Evolutionary conservation across 2,329 filamentous ascomycete species (phyloP), one percentile per base, ranked within the genome.

Genomic region (Huntiella bhutanensis): DNA sequence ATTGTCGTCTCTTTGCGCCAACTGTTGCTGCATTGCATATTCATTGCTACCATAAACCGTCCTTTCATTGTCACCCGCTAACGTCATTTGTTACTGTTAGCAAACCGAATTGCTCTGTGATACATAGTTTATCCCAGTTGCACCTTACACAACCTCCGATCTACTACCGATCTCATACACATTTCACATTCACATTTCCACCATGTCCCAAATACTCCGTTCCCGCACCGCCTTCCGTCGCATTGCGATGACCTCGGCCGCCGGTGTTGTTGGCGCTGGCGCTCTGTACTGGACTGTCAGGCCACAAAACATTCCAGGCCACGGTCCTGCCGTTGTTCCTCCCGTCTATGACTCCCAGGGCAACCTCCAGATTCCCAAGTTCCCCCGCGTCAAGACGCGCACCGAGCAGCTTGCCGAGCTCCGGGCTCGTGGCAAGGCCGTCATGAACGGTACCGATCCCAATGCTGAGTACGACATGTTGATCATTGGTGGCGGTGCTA

Each of bases 401-500:
- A 63, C 70, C 7, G 76, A 81, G 58, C 77, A 82, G 60, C 72
- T 82, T 51, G 68, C 66, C 40, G 70, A 72, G 32, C 63, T 82
- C 59, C 65, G 67, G 60, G 59, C 68, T 62, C 60, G 60, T 43
- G 44, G 49, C 28, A 40, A 34, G 7, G 56, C 56, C 44, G 47
- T 49, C n/a, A 41, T 49, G 19, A 17, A 42, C 16, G 47, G 47
- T 34, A 36, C 36, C 17, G 44, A 49, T 28, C 45, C 50, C 10
- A 48, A 54, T 11, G 66, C 64, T 44, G 70, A 71, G 58, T 83
- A 82, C 56, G 80, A 83, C 60, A 64, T 83, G 53, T 62, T 83
- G 49, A 64, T 83, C 51, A 79, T 83, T 57, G 80, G 80, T 35
- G 79, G 72, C 47, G 80, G 80, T 43, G 79, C 80, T 4, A 83